Base-by-base conservation (phyloP, 495 filamentous ascomycete genomes). In the Cryomyces minteri region DNA sequence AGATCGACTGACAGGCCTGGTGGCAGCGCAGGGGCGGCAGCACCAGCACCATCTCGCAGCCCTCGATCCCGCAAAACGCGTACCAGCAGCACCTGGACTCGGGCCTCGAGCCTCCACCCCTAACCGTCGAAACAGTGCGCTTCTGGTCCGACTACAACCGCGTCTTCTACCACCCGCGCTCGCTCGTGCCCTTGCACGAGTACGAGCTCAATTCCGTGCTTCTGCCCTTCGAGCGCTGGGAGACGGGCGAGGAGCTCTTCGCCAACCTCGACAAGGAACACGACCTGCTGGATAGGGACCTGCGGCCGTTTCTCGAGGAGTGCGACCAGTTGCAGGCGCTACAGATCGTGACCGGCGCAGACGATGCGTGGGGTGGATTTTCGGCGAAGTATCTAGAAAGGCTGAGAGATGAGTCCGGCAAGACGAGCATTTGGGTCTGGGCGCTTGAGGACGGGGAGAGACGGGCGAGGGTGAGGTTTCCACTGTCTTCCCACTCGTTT, bases 61-160 rank as follows among this genome's bases (percentile, higher is more conserved):
- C 69, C 4, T 67, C 71, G 11, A 84, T 96, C 51, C 62, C 67
- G 33, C 72, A 71, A 41, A 81, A 72, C 48, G 68, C 75, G 14
- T 98, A 94, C 60, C 82, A 88, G 55, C 68, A 68, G 49, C 78
- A 72, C 47, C 76, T 98, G 32, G 82, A 94, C 50, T 58, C 66
- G 47, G 84, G 82, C 29, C 59, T 76, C 39, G 50, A 66, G 4
- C 77, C 82, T 1, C 65, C 76, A 1, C 63, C 64, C 12, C 71
- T 94, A 11, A 80, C 68, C 4, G 69, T 79, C 0, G 67, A 73
- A 31, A 72, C 77, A 4, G 81, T 96, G 14, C 79, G 84, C 31
- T 96, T 85, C 65, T 98, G 92, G 88, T 93, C 86, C 10, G 90
- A 98, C 62, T 96, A 83, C 62, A 87, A 82, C 50, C 75, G 84